Percentiles rank a stretch among this genome's conserved stretches.
Conservation (phyloP, 352 stramenopile species). For the Saprolegnia parasitica region DNA sequence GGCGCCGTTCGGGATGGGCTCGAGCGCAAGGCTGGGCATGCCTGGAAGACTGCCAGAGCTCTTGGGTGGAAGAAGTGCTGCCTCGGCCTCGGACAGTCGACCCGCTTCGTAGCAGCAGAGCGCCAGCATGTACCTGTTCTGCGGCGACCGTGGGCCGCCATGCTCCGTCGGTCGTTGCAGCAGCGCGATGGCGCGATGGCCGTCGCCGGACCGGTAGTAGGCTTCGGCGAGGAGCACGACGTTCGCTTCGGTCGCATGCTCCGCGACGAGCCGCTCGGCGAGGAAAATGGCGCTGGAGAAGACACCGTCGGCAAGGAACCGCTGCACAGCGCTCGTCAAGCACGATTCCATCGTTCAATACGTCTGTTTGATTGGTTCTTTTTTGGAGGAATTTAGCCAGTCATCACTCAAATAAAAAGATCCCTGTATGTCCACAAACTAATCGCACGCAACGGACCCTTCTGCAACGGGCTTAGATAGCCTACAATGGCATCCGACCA, state of each 20-base stretch:
- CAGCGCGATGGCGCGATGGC: slow-evolving; percentile 18
- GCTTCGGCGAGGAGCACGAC: slow-evolving; percentile 16
- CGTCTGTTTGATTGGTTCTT: neutral
- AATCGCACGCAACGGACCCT: neutral
- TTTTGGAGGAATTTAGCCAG: slow-evolving; percentile 4
- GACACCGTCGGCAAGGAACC: slow-evolving; percentile 31
- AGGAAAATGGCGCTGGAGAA: slow-evolving; percentile 73
- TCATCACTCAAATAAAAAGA: neutral
- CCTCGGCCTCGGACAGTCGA: slow-evolving; percentile 81
- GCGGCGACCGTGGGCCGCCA: slow-evolving; percentile 31
- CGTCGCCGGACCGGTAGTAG: slow-evolving; percentile 26
- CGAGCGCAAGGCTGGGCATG: slow-evolving; percentile 33
- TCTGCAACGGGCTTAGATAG: no score
- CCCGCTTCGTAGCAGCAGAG: slow-evolving; percentile 66
- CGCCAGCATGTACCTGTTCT: slow-evolving; percentile 52
- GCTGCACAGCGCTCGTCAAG: slow-evolving; percentile 24
- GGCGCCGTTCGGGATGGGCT: slow-evolving; percentile 75
- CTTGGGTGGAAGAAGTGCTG: slow-evolving; percentile 69
- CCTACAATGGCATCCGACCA: no score
- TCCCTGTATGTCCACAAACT: neutral
- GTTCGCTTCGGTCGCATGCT: slow-evolving; percentile 41
- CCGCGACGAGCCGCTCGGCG: slow-evolving; percentile 70
- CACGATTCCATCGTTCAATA: slow-evolving; percentile 17
- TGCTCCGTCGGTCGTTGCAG: neutral
- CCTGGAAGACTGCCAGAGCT: slow-evolving; percentile 30